phyloP scores from a whole-genome alignment of 179 eudicot genomes.

The Nepenthes alata region DNA sequence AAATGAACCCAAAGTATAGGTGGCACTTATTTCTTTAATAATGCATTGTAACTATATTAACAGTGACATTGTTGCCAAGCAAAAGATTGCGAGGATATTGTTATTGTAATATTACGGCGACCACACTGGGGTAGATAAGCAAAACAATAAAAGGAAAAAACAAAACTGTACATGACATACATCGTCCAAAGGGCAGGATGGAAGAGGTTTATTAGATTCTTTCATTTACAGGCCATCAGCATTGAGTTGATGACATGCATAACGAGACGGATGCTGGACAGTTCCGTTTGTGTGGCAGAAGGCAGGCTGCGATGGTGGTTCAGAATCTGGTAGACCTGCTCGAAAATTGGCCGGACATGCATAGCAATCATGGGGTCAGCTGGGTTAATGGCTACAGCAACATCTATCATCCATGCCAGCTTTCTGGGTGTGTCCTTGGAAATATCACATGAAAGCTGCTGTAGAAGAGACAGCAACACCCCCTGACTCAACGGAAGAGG shows the following conservation, averaged over 20 bases:
- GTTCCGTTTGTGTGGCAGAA: slow-evolving; percentile 35
- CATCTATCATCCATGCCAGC: slow-evolving; percentile 76
- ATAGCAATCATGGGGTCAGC: slow-evolving; percentile 58
- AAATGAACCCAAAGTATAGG: too few species aligned
- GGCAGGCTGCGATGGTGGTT: slow-evolving; percentile 60
- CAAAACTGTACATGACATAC: not conserved
- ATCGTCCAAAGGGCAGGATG: slow-evolving; percentile 7
- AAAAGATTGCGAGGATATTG: too few species aligned
- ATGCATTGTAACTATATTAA: too few species aligned
- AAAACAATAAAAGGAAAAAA: not conserved
- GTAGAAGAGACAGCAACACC: slow-evolving; percentile 79
- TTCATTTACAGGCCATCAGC: slow-evolving; percentile 56
- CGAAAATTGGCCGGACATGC: slow-evolving; percentile 78
- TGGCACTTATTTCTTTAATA: too few species aligned
- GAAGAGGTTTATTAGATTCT: not conserved
- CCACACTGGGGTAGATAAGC: too few species aligned
- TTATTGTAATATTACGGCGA: too few species aligned
- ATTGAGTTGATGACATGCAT: slow-evolving; percentile 81
- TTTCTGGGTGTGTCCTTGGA: slow-evolving; percentile 51
- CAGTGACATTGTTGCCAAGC: too few species aligned
- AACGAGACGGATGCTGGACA: slow-evolving; percentile 49
- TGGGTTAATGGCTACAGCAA: slow-evolving; percentile 64
- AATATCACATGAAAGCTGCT: slow-evolving; percentile 90
- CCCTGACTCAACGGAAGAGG: slow-evolving; percentile 87
- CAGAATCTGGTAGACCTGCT: slow-evolving; percentile 89